These are phyloP conservation scores for Chlorella ohadii DNA, from an alignment of 139 green algal genomes.

Conservation along the genomic window DNA sequence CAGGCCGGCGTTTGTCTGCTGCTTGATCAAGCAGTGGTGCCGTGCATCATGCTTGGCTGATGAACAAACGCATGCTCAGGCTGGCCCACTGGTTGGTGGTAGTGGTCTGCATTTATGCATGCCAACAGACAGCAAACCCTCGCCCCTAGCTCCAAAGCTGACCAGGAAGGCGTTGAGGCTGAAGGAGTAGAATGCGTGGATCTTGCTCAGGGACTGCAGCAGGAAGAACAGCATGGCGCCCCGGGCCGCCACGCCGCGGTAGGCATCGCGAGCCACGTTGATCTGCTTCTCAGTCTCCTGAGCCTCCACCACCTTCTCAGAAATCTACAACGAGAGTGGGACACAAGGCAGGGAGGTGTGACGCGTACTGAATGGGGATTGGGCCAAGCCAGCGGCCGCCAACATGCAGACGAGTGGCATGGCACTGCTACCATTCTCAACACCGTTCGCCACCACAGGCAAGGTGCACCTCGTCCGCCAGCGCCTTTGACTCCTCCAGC, in stretches of 20 bases:
- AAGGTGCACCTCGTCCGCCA: constrained; percentile 69
- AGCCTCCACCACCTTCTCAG: constrained; percentile 2
- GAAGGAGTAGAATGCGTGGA: constrained; percentile 92
- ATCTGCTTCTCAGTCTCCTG: constrained; percentile 71
- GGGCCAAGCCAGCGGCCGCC: too few species aligned
- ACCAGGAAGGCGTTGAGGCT: constrained; percentile 90
- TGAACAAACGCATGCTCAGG: too few species aligned
- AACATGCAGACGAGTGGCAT: too few species aligned
- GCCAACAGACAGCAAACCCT: not conserved
- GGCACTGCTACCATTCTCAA: too few species aligned
- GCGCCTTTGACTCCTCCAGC: constrained; percentile 85
- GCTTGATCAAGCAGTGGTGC: too few species aligned
- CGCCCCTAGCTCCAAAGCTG: constrained; percentile 39
- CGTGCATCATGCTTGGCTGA: too few species aligned
- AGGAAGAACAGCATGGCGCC: constrained; percentile 92
- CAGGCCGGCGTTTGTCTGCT: too few species aligned
- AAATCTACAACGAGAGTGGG: not conserved
- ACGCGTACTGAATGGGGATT: too few species aligned
- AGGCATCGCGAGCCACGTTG: constrained; percentile 75
- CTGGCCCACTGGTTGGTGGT: too few species aligned
- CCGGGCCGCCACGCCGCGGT: constrained; percentile 81
- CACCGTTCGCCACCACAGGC: not conserved
- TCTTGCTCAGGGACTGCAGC: constrained; percentile 84
- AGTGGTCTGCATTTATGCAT: too few species aligned
- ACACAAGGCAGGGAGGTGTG: not conserved